Conservation (phyloP, 768 basidiomycete genomes). For the Auricularia sp. region DNA sequence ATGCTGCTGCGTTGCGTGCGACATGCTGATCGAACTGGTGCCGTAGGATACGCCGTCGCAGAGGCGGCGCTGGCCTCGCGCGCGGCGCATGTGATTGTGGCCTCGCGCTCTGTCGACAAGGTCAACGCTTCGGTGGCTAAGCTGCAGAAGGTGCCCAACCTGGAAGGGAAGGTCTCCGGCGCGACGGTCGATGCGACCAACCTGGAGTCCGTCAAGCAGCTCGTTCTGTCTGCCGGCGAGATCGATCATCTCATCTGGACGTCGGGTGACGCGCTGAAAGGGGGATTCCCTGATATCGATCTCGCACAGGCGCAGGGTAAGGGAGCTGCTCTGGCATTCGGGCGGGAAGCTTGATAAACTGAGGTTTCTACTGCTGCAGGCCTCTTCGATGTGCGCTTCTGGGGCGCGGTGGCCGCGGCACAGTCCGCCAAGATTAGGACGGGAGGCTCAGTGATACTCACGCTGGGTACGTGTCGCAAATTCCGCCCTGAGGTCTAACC, state of each 20-base stretch:
- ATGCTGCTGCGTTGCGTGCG: neutral
- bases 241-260: neutral
- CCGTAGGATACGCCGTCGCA: neutral
- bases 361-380: neutral
- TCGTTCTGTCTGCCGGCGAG: neutral
- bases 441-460: constrained; percentile 9
- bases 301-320: neutral
- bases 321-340: neutral
- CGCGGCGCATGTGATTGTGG: neutral
- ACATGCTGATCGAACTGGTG: neutral
- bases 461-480: constrained; percentile 3
- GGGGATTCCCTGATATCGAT: neutral
- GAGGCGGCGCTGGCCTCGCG: neutral
- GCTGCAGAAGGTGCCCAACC: neutral
- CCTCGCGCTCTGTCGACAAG: neutral
- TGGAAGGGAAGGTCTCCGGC: neutral
- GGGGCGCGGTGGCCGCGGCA: constrained; percentile 9
- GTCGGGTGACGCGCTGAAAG: neutral
- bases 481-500: neutral
- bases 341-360: neutral
- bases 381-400: constrained; percentile 11
- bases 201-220: neutral
- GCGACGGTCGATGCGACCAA: neutral
- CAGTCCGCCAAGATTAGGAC: constrained; percentile 6
- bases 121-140: neutral